phyloP scores from a whole-genome alignment of 1,139 yeast genomes.

The Geotrichum cucujoidarum region DNA sequence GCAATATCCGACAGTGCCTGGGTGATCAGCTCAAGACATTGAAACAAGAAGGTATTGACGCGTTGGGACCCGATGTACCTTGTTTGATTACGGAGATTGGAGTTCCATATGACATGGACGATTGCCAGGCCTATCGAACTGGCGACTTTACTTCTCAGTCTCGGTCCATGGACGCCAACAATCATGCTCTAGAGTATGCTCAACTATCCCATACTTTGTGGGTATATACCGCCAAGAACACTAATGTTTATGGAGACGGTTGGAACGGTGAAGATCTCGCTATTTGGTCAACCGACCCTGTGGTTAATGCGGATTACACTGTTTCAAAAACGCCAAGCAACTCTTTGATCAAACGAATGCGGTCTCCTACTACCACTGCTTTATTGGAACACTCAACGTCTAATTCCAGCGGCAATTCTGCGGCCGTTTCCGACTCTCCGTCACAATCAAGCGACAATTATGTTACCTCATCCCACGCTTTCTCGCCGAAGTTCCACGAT shows the following conservation, averaged over 20 bases:
- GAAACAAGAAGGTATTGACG: slow-evolving; percentile 50
- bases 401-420: not conserved
- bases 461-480: slow-evolving; percentile 9
- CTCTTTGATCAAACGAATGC: slow-evolving; percentile 3
- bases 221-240: slow-evolving; percentile 72
- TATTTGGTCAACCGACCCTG: slow-evolving; percentile 62
- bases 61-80: slow-evolving; percentile 36
- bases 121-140: slow-evolving; percentile 57
- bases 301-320: not conserved
- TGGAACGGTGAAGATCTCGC: slow-evolving; percentile 96
- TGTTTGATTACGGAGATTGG: slow-evolving; percentile 90
- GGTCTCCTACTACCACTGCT: not conserved
- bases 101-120: slow-evolving; percentile 93
- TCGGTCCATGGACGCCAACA: slow-evolving; percentile 76
- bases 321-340: not conserved
- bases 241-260: slow-evolving; percentile 78
- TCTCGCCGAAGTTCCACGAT: slow-evolving; percentile 16
- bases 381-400: not conserved
- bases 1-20: slow-evolving; percentile 67
- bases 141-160: slow-evolving; percentile 71
- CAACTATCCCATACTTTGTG: slow-evolving; percentile 73
- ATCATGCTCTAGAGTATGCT: slow-evolving; percentile 70
- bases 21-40: slow-evolving; percentile 61
- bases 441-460: not conserved
- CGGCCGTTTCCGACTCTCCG: not conserved